Conservation (phyloP, 2,329 filamentous ascomycete genomes). For the Parastagonospora nodorum region DNA sequence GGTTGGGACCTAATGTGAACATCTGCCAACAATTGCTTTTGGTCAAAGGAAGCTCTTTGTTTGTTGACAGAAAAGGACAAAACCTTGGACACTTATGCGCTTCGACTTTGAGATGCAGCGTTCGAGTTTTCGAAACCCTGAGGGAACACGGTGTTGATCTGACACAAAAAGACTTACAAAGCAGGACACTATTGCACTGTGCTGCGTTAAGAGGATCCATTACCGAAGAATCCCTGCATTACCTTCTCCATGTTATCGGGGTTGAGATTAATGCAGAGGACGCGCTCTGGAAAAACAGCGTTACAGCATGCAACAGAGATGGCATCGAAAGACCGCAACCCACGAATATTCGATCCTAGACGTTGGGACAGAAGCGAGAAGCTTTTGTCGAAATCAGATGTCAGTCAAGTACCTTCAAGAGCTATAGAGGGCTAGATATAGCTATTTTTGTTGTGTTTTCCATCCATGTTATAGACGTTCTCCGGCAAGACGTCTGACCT, state of each 20-base stretch:
- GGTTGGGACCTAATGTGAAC: neutral
- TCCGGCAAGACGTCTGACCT: too few species aligned
- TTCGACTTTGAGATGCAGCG: neutral
- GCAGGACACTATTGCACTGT: constrained; percentile 10
- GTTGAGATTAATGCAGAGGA: constrained; percentile 10
- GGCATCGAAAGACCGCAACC: constrained; percentile 1
- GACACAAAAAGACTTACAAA: constrained; percentile 8
- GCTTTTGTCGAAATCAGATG: constrained; percentile 1
- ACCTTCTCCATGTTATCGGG: constrained; percentile 11
- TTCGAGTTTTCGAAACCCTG: constrained; percentile 5
- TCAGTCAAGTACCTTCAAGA: neutral
- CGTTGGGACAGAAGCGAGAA: neutral
- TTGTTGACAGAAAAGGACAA: constrained; percentile 8
- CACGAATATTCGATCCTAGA: neutral
- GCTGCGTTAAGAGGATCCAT: constrained; percentile 6
- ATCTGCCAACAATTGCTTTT: constrained; percentile 5
- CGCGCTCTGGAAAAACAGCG: constrained; percentile 9
- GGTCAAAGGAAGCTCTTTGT: constrained; percentile 11
- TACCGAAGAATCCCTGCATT: constrained; percentile 8
- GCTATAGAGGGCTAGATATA: neutral
- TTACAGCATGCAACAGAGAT: constrained; percentile 8
- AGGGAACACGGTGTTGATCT: constrained; percentile 9
- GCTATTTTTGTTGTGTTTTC: neutral
- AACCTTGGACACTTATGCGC: constrained; percentile 10
- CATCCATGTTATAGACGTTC: too few species aligned